phyloP scores from a whole-genome alignment of 345 rosid genomes.

The Hirschfeldia incana region DNA sequence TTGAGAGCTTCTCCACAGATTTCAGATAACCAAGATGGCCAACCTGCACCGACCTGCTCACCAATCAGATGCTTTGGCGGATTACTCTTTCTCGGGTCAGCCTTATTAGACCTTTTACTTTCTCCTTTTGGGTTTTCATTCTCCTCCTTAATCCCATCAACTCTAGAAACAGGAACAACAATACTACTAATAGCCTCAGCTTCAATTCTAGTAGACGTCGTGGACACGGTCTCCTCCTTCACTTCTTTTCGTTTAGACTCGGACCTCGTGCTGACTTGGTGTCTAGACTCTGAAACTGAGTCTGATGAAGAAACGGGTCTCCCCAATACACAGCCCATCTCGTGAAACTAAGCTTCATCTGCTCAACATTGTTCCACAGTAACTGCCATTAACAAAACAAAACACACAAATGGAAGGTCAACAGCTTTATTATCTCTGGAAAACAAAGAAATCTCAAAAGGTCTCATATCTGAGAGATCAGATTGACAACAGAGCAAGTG shows the following conservation, averaged over 20 bases:
- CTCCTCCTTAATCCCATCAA: neutral
- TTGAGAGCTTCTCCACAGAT: conserved; percentile 19
- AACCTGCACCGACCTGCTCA: conserved; percentile 5
- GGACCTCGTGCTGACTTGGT: neutral
- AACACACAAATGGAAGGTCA: neutral
- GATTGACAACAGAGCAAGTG: neutral
- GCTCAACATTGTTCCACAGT: conserved; percentile 2
- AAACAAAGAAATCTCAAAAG: neutral
- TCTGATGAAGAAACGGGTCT: conserved; percentile 7
- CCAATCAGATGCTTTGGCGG: conserved; percentile 14
- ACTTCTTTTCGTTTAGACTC: conserved; percentile 3
- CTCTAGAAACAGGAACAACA: conserved; percentile 9
- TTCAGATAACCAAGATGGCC: conserved; percentile 28
- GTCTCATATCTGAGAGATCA: neutral
- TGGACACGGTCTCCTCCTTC: conserved; percentile 2
- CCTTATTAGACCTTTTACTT: neutral
- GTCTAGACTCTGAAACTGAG: conserved; percentile 18
- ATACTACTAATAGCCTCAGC: neutral
- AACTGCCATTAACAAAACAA: neutral
- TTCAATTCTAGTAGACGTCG: neutral
- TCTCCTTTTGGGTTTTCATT: conserved; percentile 1
- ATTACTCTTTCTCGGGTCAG: conserved; percentile 9
- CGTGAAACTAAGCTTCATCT: conserved; percentile 4
- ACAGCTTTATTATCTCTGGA: neutral
- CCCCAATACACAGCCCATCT: conserved; percentile 24